Conservation (phyloP, 345 rosid genomes). For the Melaleuca alternifolia region DNA sequence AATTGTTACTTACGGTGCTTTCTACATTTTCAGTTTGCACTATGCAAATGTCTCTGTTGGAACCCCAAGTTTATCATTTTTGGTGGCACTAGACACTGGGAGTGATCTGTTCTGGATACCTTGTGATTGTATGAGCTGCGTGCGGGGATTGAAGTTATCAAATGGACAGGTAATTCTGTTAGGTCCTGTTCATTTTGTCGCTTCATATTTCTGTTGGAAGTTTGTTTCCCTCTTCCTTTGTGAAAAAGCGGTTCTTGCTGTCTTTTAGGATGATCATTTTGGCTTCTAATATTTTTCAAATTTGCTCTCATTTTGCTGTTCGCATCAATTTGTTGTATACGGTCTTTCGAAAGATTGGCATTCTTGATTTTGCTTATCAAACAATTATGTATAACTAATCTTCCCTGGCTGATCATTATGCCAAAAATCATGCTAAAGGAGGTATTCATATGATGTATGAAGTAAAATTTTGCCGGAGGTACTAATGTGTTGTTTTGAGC, state of each 20-base stretch:
- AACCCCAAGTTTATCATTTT: conserved; percentile 52
- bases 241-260: not conserved
- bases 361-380: not conserved
- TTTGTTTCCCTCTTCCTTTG: not conserved
- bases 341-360: not conserved
- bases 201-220: not conserved
- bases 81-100: conserved; percentile 90
- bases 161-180: conserved; percentile 25
- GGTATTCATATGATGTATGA: not conserved
- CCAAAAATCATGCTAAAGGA: not conserved
- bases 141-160: conserved; percentile 22
- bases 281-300: not conserved
- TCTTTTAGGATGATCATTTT: not conserved
- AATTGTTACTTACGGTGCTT: not conserved
- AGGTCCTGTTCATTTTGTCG: not conserved
- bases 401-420: not conserved
- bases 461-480: not conserved
- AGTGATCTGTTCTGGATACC: conserved; percentile 95
- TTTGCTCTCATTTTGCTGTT: not conserved
- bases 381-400: not conserved
- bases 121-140: conserved; percentile 65
- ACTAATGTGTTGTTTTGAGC: not conserved
- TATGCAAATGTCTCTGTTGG: conserved; percentile 74
- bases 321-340: not conserved
- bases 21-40: conserved; percentile 41